A percentile compares a stretch with the other conserved stretches of the same genome.
Evolutionary conservation across 768 basidiomycete genomes (phyloP).

Genomic region (Agaricus bisporus): DNA sequence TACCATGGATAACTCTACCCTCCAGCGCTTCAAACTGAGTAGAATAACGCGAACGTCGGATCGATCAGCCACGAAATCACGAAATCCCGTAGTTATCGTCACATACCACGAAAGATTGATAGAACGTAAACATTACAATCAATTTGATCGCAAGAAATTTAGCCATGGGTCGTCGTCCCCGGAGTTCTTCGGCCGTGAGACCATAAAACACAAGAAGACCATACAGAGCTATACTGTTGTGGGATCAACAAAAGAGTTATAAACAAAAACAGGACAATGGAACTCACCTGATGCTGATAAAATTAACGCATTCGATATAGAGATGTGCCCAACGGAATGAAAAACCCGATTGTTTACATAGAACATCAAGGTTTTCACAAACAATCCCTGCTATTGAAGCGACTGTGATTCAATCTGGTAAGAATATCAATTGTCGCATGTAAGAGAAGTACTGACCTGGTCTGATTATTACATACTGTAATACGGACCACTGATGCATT

Average conservation of each 20-base stretch:
- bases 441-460: conserved; percentile 25
- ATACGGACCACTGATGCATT: conserved; percentile 62
- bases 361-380: conserved; percentile 59
- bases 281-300: conserved; percentile 71
- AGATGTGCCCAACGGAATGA: conserved; percentile 56
- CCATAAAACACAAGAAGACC: conserved; percentile 82
- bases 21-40: conserved; percentile 62
- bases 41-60: neutral
- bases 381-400: conserved; percentile 76
- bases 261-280: neutral
- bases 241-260: neutral
- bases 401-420: conserved; percentile 21
- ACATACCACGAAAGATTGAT: conserved; percentile 72
- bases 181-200: conserved; percentile 75
- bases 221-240: conserved; percentile 72
- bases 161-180: conserved; percentile 65
- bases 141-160: conserved; percentile 88
- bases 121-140: conserved; percentile 86
- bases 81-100: neutral
- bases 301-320: conserved; percentile 70
- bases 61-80: neutral
- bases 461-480: conserved; percentile 83
- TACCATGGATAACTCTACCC: conserved; percentile 63
- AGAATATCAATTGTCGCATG: neutral
- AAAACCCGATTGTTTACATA: conserved; percentile 62